Base-by-base conservation (phyloP, 305 asterid species). In the Fraxinus nigra region DNA sequence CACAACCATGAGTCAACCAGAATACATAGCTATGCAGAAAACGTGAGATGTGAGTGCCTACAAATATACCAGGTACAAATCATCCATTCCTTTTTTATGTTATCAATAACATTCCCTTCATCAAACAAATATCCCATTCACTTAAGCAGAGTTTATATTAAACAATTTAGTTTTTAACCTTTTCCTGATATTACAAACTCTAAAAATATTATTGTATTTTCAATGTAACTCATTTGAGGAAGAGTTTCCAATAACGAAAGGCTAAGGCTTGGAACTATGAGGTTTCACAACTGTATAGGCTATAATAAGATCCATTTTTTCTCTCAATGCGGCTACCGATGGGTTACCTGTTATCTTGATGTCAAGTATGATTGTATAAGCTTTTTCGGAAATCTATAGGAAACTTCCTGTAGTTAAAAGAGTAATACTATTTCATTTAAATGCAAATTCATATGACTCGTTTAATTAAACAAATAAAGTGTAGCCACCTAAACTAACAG, bases 1-100 rank as follows among this genome's bases (percentile, higher is more conserved):
- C 72, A 40, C 56, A 43, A 75, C 33, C 59, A 73, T 77, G 81
- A 46, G 79, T 40, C 59, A 46, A 78, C 37, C 46, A 82, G 63
- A 33, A 79, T 69, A 78, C 3, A 26, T 14, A 76, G 34, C 20
- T 22, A 26, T 35, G 77, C 79, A 76, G 77, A 34, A 74, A 67
- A 63, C 38, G 75, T 78, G 59, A 72, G n/a, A 48, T 22, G 78
- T 80, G 59, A 72, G 22, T 10, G 78, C 78, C 59, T 30, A 6
- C 33, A 51, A 14, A 54, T 56, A 38, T 82, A 48, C 81, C 56
- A 37, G 70, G 14, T 77, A 78, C 5, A 28, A 51, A 32, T 34
- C 37, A n/a, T 51, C 70, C 16, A 20, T 20, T 61, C 18, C 13
- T 14, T 18, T 37, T 61, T 4, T 80, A 72, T 40, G 40, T 7